Evolutionary conservation across 441 rosid species (phyloP).

Genomic region (Croton setiger): DNA sequence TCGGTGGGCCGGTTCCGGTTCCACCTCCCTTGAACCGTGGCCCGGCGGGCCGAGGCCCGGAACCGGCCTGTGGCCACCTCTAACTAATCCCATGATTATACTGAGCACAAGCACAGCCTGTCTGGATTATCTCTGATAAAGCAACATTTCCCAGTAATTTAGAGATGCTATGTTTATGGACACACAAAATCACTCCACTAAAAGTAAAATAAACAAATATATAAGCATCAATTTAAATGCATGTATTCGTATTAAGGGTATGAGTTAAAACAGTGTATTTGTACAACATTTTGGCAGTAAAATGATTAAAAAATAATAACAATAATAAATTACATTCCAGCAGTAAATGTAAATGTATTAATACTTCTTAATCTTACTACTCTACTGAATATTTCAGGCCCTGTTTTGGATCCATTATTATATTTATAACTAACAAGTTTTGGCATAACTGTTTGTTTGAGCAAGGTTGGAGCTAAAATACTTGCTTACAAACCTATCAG

Average conservation of each 20-base stretch:
- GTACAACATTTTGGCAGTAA: slow-evolving; percentile 17
- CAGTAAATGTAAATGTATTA: slow-evolving; percentile 9
- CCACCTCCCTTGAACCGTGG: too few species aligned
- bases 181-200: not conserved
- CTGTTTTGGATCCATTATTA: not conserved
- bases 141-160: not conserved
- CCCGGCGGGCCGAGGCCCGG: too few species aligned
- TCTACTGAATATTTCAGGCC: not conserved
- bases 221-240: not conserved
- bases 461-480: slow-evolving; percentile 15
- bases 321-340: slow-evolving; percentile 11
- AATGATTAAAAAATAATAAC: not conserved
- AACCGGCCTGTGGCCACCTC: too few species aligned
- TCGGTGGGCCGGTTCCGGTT: too few species aligned
- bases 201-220: not conserved
- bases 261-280: slow-evolving; percentile 13
- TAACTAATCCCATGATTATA: too few species aligned
- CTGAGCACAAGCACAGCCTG: not conserved
- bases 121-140: not conserved
- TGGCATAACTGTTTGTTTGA: slow-evolving; percentile 4
- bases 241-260: slow-evolving; percentile 11
- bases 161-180: too few species aligned
- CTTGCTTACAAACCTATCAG: slow-evolving; percentile 19
- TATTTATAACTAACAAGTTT: not conserved
- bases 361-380: not conserved